These are phyloP conservation scores for Suillus subaureus DNA, from an alignment of 768 basidiomycete genomes.

Conservation along the genomic window DNA sequence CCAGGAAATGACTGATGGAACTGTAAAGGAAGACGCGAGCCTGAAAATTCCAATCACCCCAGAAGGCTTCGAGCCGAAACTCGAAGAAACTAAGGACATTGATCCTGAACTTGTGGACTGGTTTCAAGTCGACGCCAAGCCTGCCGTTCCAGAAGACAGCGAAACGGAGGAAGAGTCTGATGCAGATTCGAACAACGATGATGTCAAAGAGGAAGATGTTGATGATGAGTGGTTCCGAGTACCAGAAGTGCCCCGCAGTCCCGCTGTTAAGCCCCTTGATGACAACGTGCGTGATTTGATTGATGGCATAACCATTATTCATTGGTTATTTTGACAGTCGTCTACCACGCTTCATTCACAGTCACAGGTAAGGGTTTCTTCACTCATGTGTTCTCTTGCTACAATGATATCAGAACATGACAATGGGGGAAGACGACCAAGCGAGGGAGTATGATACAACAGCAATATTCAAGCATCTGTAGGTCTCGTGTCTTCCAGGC, in stretches of 20 bases:
- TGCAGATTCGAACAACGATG: constrained; percentile 69
- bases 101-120: constrained; percentile 60
- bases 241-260: background rate
- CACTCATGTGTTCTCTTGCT: background rate
- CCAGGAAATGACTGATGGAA: constrained; percentile 19
- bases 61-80: constrained; percentile 20
- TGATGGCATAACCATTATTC: background rate
- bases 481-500: constrained; percentile 29
- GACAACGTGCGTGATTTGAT: constrained; percentile 6
- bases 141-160: constrained; percentile 28
- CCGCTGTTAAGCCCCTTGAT: background rate
- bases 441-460: constrained; percentile 81
- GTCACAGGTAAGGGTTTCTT: constrained; percentile 11
- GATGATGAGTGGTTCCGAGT: constrained; percentile 45
- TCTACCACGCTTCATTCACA: background rate
- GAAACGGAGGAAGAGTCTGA: constrained; percentile 64
- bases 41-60: background rate
- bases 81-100: constrained; percentile 34
- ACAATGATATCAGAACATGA: constrained; percentile 34
- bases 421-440: constrained; percentile 73
- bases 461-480: constrained; percentile 84
- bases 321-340: constrained; percentile 1
- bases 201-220: constrained; percentile 40
- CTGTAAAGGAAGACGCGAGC: constrained; percentile 23
- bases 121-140: constrained; percentile 54